These are phyloP conservation scores for Artemisia annua DNA, from an alignment of 129 eudicot species.

Conservation along the genomic window DNA sequence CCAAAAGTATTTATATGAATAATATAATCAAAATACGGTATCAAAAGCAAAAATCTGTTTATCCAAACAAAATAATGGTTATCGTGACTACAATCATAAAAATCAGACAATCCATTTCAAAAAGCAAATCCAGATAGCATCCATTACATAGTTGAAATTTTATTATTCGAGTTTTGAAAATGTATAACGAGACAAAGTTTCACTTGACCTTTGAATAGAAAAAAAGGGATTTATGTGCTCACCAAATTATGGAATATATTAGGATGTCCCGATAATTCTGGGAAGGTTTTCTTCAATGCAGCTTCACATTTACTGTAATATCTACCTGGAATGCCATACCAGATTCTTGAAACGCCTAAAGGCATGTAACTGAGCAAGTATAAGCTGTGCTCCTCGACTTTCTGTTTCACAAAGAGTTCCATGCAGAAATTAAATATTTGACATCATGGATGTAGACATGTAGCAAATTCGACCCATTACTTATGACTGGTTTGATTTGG, in stretches of 20 bases:
- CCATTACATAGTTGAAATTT: too few species aligned
- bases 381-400: constrained; percentile 70
- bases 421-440: constrained; percentile 17
- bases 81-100: too few species aligned
- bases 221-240: constrained; percentile 28
- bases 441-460: background rate
- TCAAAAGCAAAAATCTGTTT: too few species aligned
- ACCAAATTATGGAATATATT: constrained; percentile 61
- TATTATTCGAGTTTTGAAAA: background rate
- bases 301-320: constrained; percentile 53
- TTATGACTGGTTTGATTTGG: too few species aligned
- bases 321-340: constrained; percentile 72
- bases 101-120: too few species aligned
- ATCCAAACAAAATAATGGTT: too few species aligned
- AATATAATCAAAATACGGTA: too few species aligned
- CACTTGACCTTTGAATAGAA: too few species aligned
- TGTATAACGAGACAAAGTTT: too few species aligned
- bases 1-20: too few species aligned
- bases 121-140: too few species aligned
- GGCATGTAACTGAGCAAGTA: constrained; percentile 66
- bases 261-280: constrained; percentile 51
- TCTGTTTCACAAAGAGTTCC: constrained; percentile 30
- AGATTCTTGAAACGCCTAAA: constrained; percentile 66
- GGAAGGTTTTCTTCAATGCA: constrained; percentile 54
- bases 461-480: background rate